Percentiles rank a stretch among this genome's conserved stretches.
Conservation (phyloP, 2,329 filamentous ascomycete genomes). For the Talaromyces sp. region DNA sequence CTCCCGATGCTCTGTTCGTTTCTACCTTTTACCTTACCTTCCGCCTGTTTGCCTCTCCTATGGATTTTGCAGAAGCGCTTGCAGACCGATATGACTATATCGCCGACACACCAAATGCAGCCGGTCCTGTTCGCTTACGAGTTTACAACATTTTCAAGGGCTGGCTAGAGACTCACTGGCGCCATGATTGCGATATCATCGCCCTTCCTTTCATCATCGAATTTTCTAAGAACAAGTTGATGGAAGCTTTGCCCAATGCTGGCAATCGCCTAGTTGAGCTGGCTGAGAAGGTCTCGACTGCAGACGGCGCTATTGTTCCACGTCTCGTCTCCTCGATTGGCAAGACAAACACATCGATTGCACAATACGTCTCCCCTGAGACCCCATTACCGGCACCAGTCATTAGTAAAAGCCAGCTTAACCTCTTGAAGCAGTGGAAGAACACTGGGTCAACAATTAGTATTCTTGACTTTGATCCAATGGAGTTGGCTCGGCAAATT, state of each 20-base stretch:
- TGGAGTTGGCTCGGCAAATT: slow-evolving; percentile 87
- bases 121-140: slow-evolving; percentile 76
- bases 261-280: slow-evolving; percentile 78
- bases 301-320: slow-evolving; percentile 72
- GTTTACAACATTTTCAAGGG: slow-evolving; percentile 97
- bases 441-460: slow-evolving; percentile 65
- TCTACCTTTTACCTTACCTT: slow-evolving; percentile 97
- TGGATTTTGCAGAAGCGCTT: slow-evolving; percentile 74
- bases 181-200: slow-evolving; percentile 71
- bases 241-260: slow-evolving; percentile 66
- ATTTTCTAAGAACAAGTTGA: slow-evolving; percentile 74
- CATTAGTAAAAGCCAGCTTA: slow-evolving; percentile 72
- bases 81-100: slow-evolving; percentile 92
- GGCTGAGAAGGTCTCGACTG: slow-evolving; percentile 70
- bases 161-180: slow-evolving; percentile 96
- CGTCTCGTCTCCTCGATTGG: slow-evolving; percentile 80
- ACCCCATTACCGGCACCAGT: slow-evolving; percentile 66
- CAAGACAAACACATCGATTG: slow-evolving; percentile 75
- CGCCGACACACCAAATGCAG: slow-evolving; percentile 69
- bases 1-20: slow-evolving; percentile 86
- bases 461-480: slow-evolving; percentile 84
- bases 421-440: slow-evolving; percentile 70
- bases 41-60: slow-evolving; percentile 80
- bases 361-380: slow-evolving; percentile 67
- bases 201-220: slow-evolving; percentile 72